A percentile compares a stretch with the other conserved stretches of the same genome.
Evolutionary conservation across 2,329 filamentous ascomycete species (phyloP).

Genomic region (Epicoccum sorghinum): DNA sequence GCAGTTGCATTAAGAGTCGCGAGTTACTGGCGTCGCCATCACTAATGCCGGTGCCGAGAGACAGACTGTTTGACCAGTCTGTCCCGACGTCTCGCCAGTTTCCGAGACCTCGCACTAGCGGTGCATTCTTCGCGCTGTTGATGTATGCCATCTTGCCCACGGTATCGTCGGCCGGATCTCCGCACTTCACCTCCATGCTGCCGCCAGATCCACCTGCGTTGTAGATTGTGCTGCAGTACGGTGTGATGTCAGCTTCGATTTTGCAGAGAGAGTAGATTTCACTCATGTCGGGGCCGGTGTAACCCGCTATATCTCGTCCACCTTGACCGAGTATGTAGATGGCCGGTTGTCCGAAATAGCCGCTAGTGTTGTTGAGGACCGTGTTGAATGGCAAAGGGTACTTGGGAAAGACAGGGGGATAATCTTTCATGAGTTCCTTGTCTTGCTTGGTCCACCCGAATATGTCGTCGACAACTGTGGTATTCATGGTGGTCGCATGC

Average conservation of each 20-base stretch:
- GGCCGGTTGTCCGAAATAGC: slow-evolving; percentile 53
- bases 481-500: slow-evolving; percentile 35
- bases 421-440: background rate
- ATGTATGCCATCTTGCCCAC: slow-evolving; percentile 62
- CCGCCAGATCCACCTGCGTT: slow-evolving; percentile 59
- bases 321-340: slow-evolving; percentile 67
- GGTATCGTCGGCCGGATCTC: slow-evolving; percentile 49
- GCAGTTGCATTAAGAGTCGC: slow-evolving; percentile 52
- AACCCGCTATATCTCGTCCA: slow-evolving; percentile 16
- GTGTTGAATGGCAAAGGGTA: slow-evolving; percentile 70
- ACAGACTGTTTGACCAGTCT: slow-evolving; percentile 52
- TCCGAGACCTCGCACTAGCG: slow-evolving; percentile 55
- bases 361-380: slow-evolving; percentile 45
- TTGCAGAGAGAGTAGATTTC: slow-evolving; percentile 68
- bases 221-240: slow-evolving; percentile 68
- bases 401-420: slow-evolving; percentile 50
- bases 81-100: slow-evolving; percentile 54
- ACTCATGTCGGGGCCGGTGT: slow-evolving; percentile 20
- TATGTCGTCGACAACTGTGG: slow-evolving; percentile 62
- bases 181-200: slow-evolving; percentile 65
- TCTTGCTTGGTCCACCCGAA: background rate
- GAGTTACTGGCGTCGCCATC: slow-evolving; percentile 54
- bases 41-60: slow-evolving; percentile 51
- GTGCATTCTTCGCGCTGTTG: slow-evolving; percentile 58
- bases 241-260: slow-evolving; percentile 67